A percentile compares a stretch with the other conserved stretches of the same genome.
Conservation (phyloP, 2,329 filamentous ascomycete species). For the Whalleya microplaca region DNA sequence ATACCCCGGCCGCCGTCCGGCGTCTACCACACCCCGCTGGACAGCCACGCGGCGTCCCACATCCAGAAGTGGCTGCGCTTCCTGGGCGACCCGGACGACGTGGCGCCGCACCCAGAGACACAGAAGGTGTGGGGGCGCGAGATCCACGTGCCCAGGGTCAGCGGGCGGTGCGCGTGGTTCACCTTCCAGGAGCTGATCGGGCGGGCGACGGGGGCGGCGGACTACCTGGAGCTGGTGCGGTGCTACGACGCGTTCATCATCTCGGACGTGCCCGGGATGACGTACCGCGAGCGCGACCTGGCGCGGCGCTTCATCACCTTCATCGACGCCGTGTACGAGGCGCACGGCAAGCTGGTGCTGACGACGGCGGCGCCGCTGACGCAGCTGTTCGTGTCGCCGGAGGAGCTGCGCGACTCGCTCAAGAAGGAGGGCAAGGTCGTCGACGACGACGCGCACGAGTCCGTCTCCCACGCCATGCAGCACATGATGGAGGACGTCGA, state of each 20-base stretch:
- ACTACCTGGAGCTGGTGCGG: constrained; percentile 90
- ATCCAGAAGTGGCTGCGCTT: constrained; percentile 96
- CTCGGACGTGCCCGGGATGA: constrained; percentile 92
- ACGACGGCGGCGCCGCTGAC: constrained; percentile 85
- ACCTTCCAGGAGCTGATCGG: constrained; percentile 92
- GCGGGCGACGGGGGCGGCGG: constrained; percentile 84
- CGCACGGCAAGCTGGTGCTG: constrained; percentile 89
- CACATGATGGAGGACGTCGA: constrained; percentile 87
- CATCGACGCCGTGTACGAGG: constrained; percentile 94
- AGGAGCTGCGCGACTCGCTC: constrained; percentile 67
- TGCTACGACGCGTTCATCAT: constrained; percentile 93
- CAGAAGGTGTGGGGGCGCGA: constrained; percentile 93
- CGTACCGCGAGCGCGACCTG: constrained; percentile 79
- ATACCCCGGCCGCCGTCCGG: constrained; percentile 90
- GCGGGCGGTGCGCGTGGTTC: constrained; percentile 86
- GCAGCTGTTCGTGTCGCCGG: constrained; percentile 80
- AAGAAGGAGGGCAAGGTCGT: constrained; percentile 49
- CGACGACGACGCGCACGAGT: constrained; percentile 46
- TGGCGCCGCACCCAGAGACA: constrained; percentile 72
- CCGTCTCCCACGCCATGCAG: constrained; percentile 71
- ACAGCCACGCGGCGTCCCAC: constrained; percentile 75
- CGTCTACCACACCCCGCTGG: constrained; percentile 90
- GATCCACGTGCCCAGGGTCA: constrained; percentile 84
- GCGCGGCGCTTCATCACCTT: constrained; percentile 96
- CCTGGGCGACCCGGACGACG: constrained; percentile 80